Evolutionary conservation across 2,329 filamentous ascomycete genomes (phyloP).

Genomic region (Tolypocladium tropicale): DNA sequence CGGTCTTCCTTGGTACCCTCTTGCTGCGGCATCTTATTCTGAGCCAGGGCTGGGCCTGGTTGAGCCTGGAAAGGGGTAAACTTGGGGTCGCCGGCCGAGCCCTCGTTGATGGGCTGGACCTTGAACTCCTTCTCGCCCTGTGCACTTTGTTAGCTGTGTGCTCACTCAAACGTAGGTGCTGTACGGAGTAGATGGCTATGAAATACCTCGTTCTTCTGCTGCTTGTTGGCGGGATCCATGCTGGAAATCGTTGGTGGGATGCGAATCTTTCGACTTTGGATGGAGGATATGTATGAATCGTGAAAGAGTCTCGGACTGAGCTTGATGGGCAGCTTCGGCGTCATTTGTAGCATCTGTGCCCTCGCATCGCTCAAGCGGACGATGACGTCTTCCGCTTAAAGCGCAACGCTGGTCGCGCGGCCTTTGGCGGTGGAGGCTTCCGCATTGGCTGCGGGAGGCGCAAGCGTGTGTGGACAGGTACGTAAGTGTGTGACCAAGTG

Average conservation of each 20-base stretch:
- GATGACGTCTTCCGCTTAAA: conserved; percentile 4
- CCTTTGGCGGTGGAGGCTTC: neutral
- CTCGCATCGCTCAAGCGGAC: neutral
- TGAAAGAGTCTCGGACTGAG: neutral
- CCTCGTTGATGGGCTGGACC: conserved; percentile 33
- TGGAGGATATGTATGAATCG: neutral
- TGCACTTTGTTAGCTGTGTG: conserved; percentile 12
- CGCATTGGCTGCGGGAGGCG: neutral
- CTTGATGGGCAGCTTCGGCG: neutral
- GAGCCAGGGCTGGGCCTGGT: conserved; percentile 46
- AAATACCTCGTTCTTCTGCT: conserved; percentile 13
- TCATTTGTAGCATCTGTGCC: neutral
- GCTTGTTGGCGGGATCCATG: conserved; percentile 11
- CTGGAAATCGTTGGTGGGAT: neutral
- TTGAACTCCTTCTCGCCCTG: conserved; percentile 33
- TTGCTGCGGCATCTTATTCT: conserved; percentile 40
- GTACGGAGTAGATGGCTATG: neutral
- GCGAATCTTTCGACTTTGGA: neutral
- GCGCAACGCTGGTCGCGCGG: neutral
- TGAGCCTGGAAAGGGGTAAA: conserved; percentile 43
- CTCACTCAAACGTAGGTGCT: neutral
- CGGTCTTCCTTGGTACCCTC: conserved; percentile 62
- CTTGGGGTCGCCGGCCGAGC: conserved; percentile 25
- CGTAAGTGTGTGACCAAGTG: neutral
- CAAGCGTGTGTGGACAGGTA: neutral